Percentiles rank a stretch among this genome's conserved stretches.
These are phyloP conservation scores for Aspergillus alliaceus DNA, from an alignment of 2,329 filamentous ascomycete species.

Conservation along the genomic window DNA sequence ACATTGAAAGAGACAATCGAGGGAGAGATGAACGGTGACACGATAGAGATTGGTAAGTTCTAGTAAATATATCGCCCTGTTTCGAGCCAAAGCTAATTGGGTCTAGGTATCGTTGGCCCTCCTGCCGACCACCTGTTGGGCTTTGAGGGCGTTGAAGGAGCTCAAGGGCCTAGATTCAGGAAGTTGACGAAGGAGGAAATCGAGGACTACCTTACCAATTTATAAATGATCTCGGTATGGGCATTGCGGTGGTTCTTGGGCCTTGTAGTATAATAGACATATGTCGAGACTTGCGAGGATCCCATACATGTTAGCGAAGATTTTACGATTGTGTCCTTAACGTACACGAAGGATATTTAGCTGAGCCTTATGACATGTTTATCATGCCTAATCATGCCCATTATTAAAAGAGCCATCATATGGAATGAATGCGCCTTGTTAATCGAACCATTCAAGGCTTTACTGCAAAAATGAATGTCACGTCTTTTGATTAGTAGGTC, in stretches of 20 bases:
- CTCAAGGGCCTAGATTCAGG: conserved; percentile 45
- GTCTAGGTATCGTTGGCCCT: conserved; percentile 83
- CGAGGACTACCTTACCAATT: conserved; percentile 98
- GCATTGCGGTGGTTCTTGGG: conserved; percentile 4
- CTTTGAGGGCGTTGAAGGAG: conserved; percentile 56
- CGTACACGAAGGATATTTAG: not conserved
- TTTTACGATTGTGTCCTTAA: not conserved
- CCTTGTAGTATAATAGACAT: conserved; percentile 11
- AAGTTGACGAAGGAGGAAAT: conserved; percentile 95
- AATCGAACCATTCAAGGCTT: not conserved
- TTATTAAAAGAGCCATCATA: not conserved
- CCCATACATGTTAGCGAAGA: conserved; percentile 1
- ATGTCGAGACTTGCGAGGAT: conserved; percentile 23
- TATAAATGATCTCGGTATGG: conserved; percentile 57
- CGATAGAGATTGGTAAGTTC: conserved; percentile 87
- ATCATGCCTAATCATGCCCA: not conserved
- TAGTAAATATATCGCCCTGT: not conserved
- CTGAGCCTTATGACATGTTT: not conserved
- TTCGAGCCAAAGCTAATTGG: not conserved
- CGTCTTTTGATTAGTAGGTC: not conserved
- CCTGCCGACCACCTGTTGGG: conserved; percentile 92
- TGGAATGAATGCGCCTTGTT: not conserved
- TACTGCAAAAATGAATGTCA: not conserved
- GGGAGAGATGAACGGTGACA: conserved; percentile 98
- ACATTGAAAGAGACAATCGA: conserved; percentile 99